Evolutionary conservation across 2,329 filamentous ascomycete genomes (phyloP).

Genomic region (Venturia carpophila): DNA sequence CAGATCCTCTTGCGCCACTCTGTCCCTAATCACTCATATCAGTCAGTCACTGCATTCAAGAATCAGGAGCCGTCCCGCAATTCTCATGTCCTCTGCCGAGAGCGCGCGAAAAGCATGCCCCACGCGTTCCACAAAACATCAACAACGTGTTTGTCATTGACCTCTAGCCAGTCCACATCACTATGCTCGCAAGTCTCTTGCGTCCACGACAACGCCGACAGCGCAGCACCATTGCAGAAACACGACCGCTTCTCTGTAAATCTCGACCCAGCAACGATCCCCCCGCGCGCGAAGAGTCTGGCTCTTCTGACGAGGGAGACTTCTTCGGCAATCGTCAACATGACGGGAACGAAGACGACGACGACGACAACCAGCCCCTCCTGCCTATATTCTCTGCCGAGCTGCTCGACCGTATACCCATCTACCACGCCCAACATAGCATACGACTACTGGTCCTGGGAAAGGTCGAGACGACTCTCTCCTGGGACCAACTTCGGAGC

Average conservation of each 20-base stretch:
- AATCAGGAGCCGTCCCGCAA: not conserved
- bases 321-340: slow-evolving; percentile 24
- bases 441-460: slow-evolving; percentile 78
- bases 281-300: slow-evolving; percentile 13
- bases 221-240: not conserved
- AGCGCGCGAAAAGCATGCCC: slow-evolving; percentile 1
- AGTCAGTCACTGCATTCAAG: not conserved
- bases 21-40: not conserved
- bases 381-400: slow-evolving; percentile 34
- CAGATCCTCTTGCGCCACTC: not conserved
- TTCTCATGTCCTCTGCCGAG: not conserved
- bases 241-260: slow-evolving; percentile 1
- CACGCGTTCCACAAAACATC: not conserved
- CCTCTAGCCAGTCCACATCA: slow-evolving; percentile 5
- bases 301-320: slow-evolving; percentile 21
- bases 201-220: slow-evolving; percentile 5
- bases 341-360: slow-evolving; percentile 25
- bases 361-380: slow-evolving; percentile 29
- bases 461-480: slow-evolving; percentile 82
- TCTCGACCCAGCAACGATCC: not conserved
- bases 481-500: slow-evolving; percentile 93
- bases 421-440: slow-evolving; percentile 84
- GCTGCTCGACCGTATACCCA: slow-evolving; percentile 62
- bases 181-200: slow-evolving; percentile 13
- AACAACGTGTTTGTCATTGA: not conserved